Evolutionary conservation across 1,139 yeast species (phyloP).

Genomic region (Nadsonia starkeyi-henricii): DNA sequence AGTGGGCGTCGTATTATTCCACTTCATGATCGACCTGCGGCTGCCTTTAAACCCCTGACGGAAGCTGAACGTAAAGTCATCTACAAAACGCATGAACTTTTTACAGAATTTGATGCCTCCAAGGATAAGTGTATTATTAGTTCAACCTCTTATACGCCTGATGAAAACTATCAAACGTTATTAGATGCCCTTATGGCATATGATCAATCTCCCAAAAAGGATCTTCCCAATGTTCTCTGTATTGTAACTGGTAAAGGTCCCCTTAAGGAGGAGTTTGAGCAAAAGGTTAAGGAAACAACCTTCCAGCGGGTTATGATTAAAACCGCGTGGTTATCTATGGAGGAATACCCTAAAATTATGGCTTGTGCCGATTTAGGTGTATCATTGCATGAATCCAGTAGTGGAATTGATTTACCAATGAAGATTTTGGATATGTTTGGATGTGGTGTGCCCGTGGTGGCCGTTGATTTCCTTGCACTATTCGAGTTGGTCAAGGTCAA

Average conservation of each 20-base stretch:
- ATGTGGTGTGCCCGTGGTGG: constrained; percentile 83
- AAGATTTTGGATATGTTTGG: constrained; percentile 94
- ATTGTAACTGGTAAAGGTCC: constrained; percentile 96
- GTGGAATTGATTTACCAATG: constrained; percentile 95
- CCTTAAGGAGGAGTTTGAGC: constrained; percentile 37
- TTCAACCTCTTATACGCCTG: constrained; percentile 91
- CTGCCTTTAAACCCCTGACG: constrained; percentile 44
- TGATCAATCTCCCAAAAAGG: constrained; percentile 27
- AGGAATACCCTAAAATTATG: constrained; percentile 66
- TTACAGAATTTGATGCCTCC: constrained; percentile 24
- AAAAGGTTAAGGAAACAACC: constrained; percentile 21
- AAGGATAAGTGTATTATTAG: constrained; percentile 56
- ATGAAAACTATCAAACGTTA: constrained; percentile 68
- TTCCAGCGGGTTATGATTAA: constrained; percentile 30
- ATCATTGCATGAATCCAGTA: constrained; percentile 80
- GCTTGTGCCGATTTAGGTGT: constrained; percentile 77
- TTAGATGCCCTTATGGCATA: constrained; percentile 53
- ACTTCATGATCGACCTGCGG: constrained; percentile 31
- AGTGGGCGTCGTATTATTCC: constrained; percentile 27
- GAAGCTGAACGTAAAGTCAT: constrained; percentile 24
- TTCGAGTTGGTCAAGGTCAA: constrained; percentile 26
- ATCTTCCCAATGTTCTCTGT: constrained; percentile 41
- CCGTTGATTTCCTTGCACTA: constrained; percentile 57
- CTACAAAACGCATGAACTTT: constrained; percentile 29
- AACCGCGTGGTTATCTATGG: constrained; percentile 64